These are phyloP conservation scores for Penicillium simplicissimum DNA, from an alignment of 495 filamentous ascomycete genomes.

Conservation along the genomic window DNA sequence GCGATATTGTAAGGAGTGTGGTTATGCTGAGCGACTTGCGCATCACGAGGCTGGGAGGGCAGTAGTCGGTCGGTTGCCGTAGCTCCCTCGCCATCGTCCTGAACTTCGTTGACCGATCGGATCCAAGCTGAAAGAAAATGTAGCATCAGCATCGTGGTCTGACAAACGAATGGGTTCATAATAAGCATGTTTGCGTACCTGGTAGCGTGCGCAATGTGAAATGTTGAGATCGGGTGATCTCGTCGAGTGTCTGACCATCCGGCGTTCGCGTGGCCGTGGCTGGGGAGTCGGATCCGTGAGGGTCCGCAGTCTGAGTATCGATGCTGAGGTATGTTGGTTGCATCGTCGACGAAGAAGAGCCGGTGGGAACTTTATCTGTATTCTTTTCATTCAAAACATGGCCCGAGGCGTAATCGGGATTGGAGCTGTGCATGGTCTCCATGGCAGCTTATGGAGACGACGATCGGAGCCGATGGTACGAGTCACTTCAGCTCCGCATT, in stretches of 20 bases:
- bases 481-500: constrained; percentile 17
- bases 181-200: constrained; percentile 22
- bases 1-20: constrained; percentile 49
- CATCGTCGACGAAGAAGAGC: constrained; percentile 4
- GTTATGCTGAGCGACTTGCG: constrained; percentile 62
- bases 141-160: constrained; percentile 13
- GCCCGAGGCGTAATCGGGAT: constrained; percentile 13
- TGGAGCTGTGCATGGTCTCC: constrained; percentile 21
- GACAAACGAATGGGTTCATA: neutral
- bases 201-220: constrained; percentile 34
- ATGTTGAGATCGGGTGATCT: constrained; percentile 15
- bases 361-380: constrained; percentile 23
- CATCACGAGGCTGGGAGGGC: constrained; percentile 48
- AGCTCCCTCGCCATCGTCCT: constrained; percentile 33
- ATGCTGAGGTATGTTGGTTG: constrained; percentile 20
- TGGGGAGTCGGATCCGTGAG: constrained; percentile 26
- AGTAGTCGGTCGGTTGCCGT: constrained; percentile 37
- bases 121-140: constrained; percentile 37
- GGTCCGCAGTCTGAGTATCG: constrained; percentile 27
- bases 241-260: constrained; percentile 21
- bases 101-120: constrained; percentile 33
- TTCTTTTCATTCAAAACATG: constrained; percentile 20
- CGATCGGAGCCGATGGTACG: constrained; percentile 18
- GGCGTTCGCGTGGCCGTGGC: constrained; percentile 21
- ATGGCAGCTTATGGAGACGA: constrained; percentile 12